phyloP scores from a whole-genome alignment of 805 yeast genomes.

The Metschnikowia bowlesiae region DNA sequence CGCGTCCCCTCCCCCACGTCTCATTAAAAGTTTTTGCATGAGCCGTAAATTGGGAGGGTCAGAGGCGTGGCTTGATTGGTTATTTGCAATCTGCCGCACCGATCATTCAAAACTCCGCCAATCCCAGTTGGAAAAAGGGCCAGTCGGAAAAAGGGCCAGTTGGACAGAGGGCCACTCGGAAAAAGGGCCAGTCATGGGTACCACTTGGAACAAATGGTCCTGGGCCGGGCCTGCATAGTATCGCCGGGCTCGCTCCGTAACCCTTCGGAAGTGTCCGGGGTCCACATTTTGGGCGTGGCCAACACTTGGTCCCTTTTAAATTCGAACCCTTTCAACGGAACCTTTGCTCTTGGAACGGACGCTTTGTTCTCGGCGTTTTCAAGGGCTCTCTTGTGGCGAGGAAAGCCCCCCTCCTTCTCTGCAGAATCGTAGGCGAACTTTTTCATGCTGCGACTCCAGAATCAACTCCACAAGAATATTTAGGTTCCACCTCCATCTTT shows the following conservation, averaged over 20 bases:
- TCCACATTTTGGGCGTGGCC: too few relatives aligned
- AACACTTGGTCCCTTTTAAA: neutral
- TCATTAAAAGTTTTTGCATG: neutral
- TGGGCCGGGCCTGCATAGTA: neutral
- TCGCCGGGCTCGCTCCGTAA: neutral
- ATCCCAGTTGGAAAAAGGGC: too few relatives aligned
- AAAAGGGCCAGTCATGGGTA: too few relatives aligned
- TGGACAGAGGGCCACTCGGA: too few relatives aligned
- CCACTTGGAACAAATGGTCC: neutral
- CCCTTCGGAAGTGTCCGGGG: neutral
- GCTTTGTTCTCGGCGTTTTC: neutral
- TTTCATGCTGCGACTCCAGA: neutral
- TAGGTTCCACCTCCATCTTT: neutral
- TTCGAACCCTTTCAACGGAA: neutral
- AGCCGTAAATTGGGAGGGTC: too few relatives aligned
- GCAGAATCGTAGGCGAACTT: neutral
- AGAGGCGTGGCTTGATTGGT: neutral
- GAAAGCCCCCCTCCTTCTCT: neutral
- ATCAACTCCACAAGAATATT: neutral
- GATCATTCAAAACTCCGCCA: too few relatives aligned
- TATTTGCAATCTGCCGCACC: neutral
- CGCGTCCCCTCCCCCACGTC: conserved; percentile 2
- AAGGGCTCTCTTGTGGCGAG: neutral
- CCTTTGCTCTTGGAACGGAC: too few relatives aligned
- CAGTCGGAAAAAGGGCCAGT: too few relatives aligned